Percentiles rank a stretch among this genome's conserved stretches.
phyloP scores from a whole-genome alignment of 441 rosid species.

The Breynia disticha region DNA sequence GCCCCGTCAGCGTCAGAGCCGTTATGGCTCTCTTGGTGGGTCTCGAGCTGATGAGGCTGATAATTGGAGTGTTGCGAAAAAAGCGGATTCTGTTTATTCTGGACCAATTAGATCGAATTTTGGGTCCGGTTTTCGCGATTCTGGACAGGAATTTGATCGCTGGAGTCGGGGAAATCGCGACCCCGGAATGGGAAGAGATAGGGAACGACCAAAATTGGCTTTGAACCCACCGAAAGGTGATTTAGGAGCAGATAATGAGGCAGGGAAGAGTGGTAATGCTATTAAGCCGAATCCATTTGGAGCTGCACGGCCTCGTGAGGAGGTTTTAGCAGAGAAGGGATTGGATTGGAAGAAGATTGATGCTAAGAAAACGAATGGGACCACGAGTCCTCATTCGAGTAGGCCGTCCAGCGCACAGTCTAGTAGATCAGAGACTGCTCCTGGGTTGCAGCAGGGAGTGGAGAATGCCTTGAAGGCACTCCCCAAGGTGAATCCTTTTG shows the following conservation, averaged over 20 bases:
- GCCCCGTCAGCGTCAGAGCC: constrained; percentile 42
- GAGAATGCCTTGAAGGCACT: constrained; percentile 56
- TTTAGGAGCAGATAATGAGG: constrained; percentile 26
- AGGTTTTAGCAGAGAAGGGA: constrained; percentile 89
- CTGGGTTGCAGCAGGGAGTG: constrained; percentile 31
- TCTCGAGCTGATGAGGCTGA: constrained; percentile 50
- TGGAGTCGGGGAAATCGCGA: constrained; percentile 55
- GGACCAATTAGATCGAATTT: constrained; percentile 60
- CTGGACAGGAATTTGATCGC: constrained; percentile 53
- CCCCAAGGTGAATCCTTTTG: constrained; percentile 89
- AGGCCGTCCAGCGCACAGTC: constrained; percentile 96
- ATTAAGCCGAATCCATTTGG: constrained; percentile 79
- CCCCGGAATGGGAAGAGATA: too few relatives aligned
- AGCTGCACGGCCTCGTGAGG: constrained; percentile 86
- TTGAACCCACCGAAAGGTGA: constrained; percentile 65
- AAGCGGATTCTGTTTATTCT: constrained; percentile 28
- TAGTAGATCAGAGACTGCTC: constrained; percentile 54
- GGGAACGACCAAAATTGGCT: constrained; percentile 59
- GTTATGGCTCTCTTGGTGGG: constrained; percentile 51
- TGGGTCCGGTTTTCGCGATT: constrained; percentile 58
- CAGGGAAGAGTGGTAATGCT: constrained; percentile 43
- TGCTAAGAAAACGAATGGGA: constrained; percentile 68
- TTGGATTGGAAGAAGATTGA: constrained; percentile 86
- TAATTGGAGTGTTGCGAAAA: constrained; percentile 52
- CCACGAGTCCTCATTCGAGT: constrained; percentile 78